Conservation (phyloP, 2,329 filamentous ascomycete genomes). For the Exophiala bonariae region DNA sequence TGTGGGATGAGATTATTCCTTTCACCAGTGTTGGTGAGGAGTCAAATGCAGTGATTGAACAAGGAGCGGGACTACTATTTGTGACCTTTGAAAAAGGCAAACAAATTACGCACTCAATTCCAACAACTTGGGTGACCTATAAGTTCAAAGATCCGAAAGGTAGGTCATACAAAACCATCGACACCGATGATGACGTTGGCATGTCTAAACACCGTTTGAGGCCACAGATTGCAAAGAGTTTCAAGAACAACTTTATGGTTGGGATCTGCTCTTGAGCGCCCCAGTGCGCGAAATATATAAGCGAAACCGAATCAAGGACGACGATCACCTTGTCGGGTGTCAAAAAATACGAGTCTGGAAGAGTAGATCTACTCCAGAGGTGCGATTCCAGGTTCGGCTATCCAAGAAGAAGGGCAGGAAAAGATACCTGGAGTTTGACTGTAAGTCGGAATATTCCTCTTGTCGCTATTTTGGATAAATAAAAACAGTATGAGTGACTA, state of each 20-base stretch:
- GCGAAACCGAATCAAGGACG: conserved; percentile 2
- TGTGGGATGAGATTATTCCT: conserved; percentile 13
- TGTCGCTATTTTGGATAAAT: too few relatives aligned
- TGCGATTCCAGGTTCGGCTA: conserved; percentile 10
- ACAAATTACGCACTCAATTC: conserved; percentile 4
- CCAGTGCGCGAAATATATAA: conserved; percentile 11
- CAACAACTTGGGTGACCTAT: conserved; percentile 10
- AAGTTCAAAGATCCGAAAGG: conserved; percentile 4
- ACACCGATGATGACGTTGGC: too few relatives aligned
- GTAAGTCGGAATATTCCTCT: neutral
- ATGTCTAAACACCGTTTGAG: too few relatives aligned
- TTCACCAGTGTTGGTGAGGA: conserved; percentile 8
- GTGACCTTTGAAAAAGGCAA: conserved; percentile 9
- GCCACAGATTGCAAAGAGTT: conserved; percentile 11
- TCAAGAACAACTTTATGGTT: conserved; percentile 7
- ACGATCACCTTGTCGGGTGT: conserved; percentile 7
- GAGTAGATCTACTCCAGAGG: neutral
- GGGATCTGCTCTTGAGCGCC: conserved; percentile 4
- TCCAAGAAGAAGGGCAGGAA: conserved; percentile 7
- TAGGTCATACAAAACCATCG: neutral
- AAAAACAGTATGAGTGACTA: neutral
- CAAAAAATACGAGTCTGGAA: conserved; percentile 11
- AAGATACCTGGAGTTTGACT: conserved; percentile 13
- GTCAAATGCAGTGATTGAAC: conserved; percentile 4
- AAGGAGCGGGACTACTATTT: conserved; percentile 9